These are phyloP conservation scores for Penicillium lividum DNA, from an alignment of 495 filamentous ascomycete genomes.

Conservation along the genomic window DNA sequence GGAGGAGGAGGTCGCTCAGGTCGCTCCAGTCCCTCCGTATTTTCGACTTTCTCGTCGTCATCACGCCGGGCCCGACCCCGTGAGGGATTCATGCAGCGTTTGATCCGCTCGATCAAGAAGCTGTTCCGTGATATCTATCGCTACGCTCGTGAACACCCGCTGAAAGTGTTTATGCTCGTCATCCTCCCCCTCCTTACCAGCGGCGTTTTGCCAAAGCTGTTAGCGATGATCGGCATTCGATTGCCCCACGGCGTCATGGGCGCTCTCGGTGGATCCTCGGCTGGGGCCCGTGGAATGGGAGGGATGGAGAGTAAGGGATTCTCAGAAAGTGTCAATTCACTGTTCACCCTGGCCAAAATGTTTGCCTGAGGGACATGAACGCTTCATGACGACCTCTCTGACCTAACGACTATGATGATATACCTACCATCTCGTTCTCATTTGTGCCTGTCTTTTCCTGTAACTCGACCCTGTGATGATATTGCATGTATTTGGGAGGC, in stretches of 20 bases:
- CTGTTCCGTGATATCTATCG: conserved; percentile 71
- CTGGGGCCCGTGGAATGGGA: conserved; percentile 34
- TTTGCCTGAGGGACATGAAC: conserved; percentile 46
- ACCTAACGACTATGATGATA: conserved; percentile 25
- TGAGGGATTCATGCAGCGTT: conserved; percentile 68
- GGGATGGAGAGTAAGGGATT: conserved; percentile 32
- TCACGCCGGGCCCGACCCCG: conserved; percentile 67
- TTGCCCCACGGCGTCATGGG: conserved; percentile 64
- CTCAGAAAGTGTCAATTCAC: conserved; percentile 46
- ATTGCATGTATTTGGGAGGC: conserved; percentile 12
- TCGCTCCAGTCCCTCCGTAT: conserved; percentile 52
- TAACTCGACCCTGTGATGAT: conserved; percentile 1
- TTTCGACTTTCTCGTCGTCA: conserved; percentile 55
- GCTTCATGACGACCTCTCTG: background rate
- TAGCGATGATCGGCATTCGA: conserved; percentile 72
- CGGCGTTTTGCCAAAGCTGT: conserved; percentile 70
- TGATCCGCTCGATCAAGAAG: conserved; percentile 68
- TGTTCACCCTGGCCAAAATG: conserved; percentile 65
- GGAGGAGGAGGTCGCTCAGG: conserved; percentile 34
- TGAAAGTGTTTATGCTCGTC: conserved; percentile 83
- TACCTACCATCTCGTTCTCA: conserved; percentile 7
- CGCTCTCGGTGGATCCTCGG: conserved; percentile 45
- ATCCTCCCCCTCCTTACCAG: conserved; percentile 82
- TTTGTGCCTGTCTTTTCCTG: conserved; percentile 5
- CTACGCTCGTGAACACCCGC: conserved; percentile 75